Conservation (phyloP, 2,329 filamentous ascomycete species). For the Chalara sp. region DNA sequence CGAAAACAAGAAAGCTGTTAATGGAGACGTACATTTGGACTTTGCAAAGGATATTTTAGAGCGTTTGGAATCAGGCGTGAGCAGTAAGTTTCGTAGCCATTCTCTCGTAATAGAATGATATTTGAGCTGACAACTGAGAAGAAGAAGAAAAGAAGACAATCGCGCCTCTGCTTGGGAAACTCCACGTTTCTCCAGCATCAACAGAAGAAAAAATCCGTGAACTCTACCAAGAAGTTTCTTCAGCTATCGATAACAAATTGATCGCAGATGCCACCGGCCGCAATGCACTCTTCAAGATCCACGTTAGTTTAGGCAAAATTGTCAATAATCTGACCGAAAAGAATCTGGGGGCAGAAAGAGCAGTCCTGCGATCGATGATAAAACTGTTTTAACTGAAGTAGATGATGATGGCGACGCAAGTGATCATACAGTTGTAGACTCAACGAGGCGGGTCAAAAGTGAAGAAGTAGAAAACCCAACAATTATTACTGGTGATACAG, state of each 20-base stretch:
- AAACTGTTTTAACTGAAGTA: slow-evolving; percentile 8
- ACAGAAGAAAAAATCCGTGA: slow-evolving; percentile 50
- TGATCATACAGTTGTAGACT: not conserved
- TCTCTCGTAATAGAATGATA: not conserved
- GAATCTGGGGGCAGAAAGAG: slow-evolving; percentile 27
- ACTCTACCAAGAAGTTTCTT: slow-evolving; percentile 49
- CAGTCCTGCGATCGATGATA: slow-evolving; percentile 26
- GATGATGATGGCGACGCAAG: slow-evolving; percentile 2
- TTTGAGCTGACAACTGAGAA: slow-evolving; percentile 25
- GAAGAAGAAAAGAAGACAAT: slow-evolving; percentile 84
- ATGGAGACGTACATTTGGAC: slow-evolving; percentile 73
- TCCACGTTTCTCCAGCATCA: slow-evolving; percentile 67
- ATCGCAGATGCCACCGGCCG: slow-evolving; percentile 53
- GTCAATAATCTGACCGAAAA: slow-evolving; percentile 50
- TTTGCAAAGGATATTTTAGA: slow-evolving; percentile 74
- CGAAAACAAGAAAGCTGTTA: slow-evolving; percentile 57
- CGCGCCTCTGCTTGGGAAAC: slow-evolving; percentile 71
- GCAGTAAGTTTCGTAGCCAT: slow-evolving; percentile 45
- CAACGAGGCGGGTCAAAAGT: not conserved
- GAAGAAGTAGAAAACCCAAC: not conserved
- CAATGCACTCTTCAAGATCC: slow-evolving; percentile 62
- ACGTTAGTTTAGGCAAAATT: slow-evolving; percentile 61
- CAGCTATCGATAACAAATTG: slow-evolving; percentile 56
- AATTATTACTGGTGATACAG: not conserved
- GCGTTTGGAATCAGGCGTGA: slow-evolving; percentile 56